Evolutionary conservation across 345 rosid species (phyloP).

Genomic region (Rhizophora apiculata): DNA sequence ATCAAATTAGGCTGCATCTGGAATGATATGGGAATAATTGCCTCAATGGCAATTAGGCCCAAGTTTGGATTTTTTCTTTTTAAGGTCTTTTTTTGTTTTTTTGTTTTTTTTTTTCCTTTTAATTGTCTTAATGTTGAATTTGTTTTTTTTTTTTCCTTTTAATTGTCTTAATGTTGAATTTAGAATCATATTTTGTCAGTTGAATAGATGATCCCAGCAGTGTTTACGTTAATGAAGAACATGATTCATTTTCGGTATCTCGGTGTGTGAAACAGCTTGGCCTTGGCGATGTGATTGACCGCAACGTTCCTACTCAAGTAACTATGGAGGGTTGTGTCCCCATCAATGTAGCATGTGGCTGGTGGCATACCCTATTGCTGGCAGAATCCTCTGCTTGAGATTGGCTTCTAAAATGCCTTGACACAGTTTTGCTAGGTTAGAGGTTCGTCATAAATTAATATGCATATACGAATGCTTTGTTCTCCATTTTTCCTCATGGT

Average conservation of each 20-base stretch:
- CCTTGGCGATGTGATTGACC: constrained; percentile 79
- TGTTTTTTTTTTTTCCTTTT: not conserved
- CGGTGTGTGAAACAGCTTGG: constrained; percentile 69
- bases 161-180: not conserved
- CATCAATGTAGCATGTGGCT: constrained; percentile 75
- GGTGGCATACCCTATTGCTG: constrained; percentile 98
- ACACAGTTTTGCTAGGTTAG: constrained; percentile 62
- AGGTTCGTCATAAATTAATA: not conserved
- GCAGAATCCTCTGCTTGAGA: constrained; percentile 56
- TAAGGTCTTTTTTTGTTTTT: too few species aligned
- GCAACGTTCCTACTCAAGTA: constrained; percentile 73
- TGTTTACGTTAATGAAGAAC: not conserved
- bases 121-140: not conserved
- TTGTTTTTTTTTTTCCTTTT: not conserved
- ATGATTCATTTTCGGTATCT: not conserved
- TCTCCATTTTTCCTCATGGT: constrained; percentile 28
- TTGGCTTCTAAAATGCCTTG: constrained; percentile 11
- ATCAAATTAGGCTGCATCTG: not conserved
- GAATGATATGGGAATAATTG: not conserved
- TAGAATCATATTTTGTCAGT: not conserved
- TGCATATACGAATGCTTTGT: constrained; percentile 23
- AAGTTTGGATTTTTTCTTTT: too few species aligned
- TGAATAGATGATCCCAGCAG: too few species aligned
- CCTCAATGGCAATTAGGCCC: too few species aligned
- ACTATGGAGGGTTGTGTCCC: constrained; percentile 57